phyloP scores from a whole-genome alignment of 352 stramenopile genomes.

The Globisporangium paroecandrum region DNA sequence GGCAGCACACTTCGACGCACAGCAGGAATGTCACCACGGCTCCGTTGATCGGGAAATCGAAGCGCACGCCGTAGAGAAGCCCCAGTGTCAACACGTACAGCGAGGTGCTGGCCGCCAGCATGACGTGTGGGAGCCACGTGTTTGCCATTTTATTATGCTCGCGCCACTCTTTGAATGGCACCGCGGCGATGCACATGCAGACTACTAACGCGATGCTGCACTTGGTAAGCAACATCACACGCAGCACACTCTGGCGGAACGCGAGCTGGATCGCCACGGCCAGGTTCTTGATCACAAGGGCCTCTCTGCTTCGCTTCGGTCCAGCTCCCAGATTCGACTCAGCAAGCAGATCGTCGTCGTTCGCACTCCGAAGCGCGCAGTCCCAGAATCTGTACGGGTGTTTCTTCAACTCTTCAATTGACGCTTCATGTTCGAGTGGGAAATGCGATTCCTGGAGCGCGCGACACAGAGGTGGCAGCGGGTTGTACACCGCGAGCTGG shows the following conservation, averaged over 20 bases:
- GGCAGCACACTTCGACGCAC: constrained; percentile 6
- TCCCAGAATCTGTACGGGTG: background rate
- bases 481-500: constrained; percentile 17
- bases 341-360: constrained; percentile 1
- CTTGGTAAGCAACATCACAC: constrained; percentile 3
- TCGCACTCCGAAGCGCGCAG: background rate
- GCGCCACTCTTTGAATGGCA: constrained; percentile 12
- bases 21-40: constrained; percentile 16
- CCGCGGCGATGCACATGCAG: background rate
- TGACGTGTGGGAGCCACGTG: background rate
- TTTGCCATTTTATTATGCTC: background rate
- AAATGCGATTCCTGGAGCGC: constrained; percentile 19
- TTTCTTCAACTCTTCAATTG: background rate
- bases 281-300: constrained; percentile 15
- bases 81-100: constrained; percentile 17
- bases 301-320: constrained; percentile 3
- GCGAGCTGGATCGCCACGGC: constrained; percentile 11
- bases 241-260: constrained; percentile 23
- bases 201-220: background rate
- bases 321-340: constrained; percentile 1
- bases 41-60: constrained; percentile 19
- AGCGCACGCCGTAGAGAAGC: constrained; percentile 22
- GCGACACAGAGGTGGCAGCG: constrained; percentile 13
- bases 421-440: background rate
- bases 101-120: background rate